Base-by-base conservation (phyloP, 2,329 filamentous ascomycete species). In the Rhynchosporium graminicola region DNA sequence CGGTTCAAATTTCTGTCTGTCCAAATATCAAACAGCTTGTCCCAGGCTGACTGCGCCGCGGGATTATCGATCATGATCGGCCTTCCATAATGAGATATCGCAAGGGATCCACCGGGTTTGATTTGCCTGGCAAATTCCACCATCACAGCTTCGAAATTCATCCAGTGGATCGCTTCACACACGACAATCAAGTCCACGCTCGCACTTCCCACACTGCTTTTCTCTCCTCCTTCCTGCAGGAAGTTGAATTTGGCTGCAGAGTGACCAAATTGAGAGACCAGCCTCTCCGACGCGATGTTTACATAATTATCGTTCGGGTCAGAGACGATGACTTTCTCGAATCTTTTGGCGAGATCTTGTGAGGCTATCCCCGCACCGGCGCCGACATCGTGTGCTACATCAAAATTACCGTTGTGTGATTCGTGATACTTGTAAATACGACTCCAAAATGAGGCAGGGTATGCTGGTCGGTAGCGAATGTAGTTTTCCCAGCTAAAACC, bases 231-330 rank as follows among this genome's bases (percentile, higher is more conserved):
- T 58, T 74, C 72, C 51, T 69, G 68, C 20, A 72, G 43, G 29
- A 73, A 73, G 1, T 5, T 42, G 43, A 74, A 72, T 12, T 68
- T 64, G 4, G 60, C 60, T 52, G 67, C 65, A 1, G 67, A 63
- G 9, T 66, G 33, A 3, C 29, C 48, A 33, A 61, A 54, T 38
- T 70, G 57, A 36, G 65, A 45, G 8, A 73, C 33, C 26, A 63
- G 67, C 3, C 68, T 57, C 42, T 66, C 62, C 26, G 62, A 63
- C 0, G 71, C 70, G 10, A 70, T 56, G 2, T 61, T 51, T 13
- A 56, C 56, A 55, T 73, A 69, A 8, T 64, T 67, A 9, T 72
- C 67, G 52, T 73, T 73, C 3, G 71, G 71, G 20, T 74, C 71
- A 20, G 71, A 73, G 12, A 74, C 67, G 26, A 71, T 57, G 3